Conservation (phyloP, 352 stramenopile genomes). For the Phytophthora ohioensis region DNA sequence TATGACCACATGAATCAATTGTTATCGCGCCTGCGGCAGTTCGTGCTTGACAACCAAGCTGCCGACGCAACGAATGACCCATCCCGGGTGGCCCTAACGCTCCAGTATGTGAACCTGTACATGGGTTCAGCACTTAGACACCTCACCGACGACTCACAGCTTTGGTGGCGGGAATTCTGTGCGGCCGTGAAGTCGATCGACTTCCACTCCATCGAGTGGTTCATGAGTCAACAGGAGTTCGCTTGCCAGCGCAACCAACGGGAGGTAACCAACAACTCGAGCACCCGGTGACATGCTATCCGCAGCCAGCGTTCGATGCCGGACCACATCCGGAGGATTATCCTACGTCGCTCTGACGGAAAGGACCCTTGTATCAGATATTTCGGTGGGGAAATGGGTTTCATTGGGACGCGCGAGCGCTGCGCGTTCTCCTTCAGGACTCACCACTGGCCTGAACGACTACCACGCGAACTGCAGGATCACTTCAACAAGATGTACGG, state of each 20-base stretch:
- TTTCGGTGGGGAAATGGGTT: slow-evolving; percentile 10
- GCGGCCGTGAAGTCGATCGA: background rate
- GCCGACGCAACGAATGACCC: background rate
- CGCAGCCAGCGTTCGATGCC: background rate
- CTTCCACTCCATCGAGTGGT: background rate
- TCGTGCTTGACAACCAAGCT: background rate
- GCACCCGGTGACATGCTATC: background rate
- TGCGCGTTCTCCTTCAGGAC: slow-evolving; percentile 9
- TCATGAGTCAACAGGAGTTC: background rate
- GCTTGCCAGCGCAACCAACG: background rate
- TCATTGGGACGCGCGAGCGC: background rate
- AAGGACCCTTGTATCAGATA: slow-evolving; percentile 7
- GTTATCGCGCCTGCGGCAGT: background rate
- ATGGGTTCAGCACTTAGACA: background rate
- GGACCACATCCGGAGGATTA: slow-evolving; percentile 3
- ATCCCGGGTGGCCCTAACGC: background rate
- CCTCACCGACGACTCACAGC: background rate
- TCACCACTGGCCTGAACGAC: background rate
- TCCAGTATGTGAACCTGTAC: background rate
- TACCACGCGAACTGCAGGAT: background rate
- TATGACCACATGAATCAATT: background rate
- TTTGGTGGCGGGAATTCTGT: background rate
- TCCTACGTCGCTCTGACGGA: slow-evolving; percentile 4
- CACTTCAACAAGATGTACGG: slow-evolving; percentile 7
- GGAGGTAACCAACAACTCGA: background rate